Base-by-base conservation (phyloP, 306 rosid species). In the Medicago lupulina region DNA sequence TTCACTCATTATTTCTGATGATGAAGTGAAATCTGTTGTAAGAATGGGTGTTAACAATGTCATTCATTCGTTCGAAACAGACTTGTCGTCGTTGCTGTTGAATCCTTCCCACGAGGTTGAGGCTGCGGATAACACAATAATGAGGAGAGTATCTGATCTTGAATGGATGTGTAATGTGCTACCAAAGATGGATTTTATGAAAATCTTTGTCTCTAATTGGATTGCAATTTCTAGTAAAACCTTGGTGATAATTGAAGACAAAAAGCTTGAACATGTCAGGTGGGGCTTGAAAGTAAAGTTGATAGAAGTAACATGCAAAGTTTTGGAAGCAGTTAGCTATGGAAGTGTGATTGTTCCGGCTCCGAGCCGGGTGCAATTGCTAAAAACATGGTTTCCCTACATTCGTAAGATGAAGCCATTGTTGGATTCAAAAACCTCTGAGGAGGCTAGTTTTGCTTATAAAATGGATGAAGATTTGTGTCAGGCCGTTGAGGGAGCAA, bases 311-410 rank as follows among this genome's bases (percentile, higher is more conserved):
- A 86, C 97, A 38, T 87, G 87, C 46, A 92, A 92, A 84, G 97
- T 91, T 54, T 78, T 95, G 86, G 99, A 92, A 83, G 97, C 99
- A 59, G 97, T 95, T 80, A 93, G 93, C 69, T 95, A 90, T 82
- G 97, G 97, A 14, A 85, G 76, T 14, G 97, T 92, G 85, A 90
- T 92, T 87, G 80, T 95, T 79, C 93, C 93, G 1, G 79, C 97
- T 9, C 83, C 81, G 1, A 72, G 85, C 64, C 90, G 99, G 2
- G 85, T 83, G 60, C 86, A 81, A 25, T 76, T 95, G 82, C 85
- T 95, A 1, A 86, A 84, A 81, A 40, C 85, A 4, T 95, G 99
- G 99, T 91, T 95, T 69, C 99, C 99, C 0, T 95, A 87, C 60
- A 77, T 90, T 41, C 83, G 96, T 62, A 95, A 90, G 84, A 87